Evolutionary conservation across 2,329 filamentous ascomycete genomes (phyloP).

Genomic region (Chlorencoelia australis): DNA sequence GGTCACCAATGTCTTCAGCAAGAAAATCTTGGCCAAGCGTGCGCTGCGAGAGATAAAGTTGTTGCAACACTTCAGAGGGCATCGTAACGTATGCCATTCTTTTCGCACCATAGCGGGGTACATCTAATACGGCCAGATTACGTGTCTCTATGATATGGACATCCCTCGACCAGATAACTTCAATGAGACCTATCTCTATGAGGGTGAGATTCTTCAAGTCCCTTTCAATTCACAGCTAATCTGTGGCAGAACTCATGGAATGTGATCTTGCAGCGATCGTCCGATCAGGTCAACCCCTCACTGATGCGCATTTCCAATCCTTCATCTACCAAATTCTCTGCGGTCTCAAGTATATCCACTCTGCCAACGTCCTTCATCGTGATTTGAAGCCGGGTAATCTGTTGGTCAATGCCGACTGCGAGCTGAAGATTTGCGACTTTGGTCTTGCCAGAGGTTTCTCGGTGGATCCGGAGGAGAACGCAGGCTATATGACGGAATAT

Average conservation of each 20-base stretch:
- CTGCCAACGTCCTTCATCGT: conserved; percentile 91
- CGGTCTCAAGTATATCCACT: conserved; percentile 98
- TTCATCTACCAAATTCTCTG: conserved; percentile 99
- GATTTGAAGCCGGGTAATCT: conserved; percentile 96
- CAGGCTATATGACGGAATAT: conserved; percentile 99
- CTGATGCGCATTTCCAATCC: conserved; percentile 97
- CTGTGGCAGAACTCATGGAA: conserved; percentile 81
- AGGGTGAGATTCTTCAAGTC: conserved; percentile 49
- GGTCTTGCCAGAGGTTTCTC: conserved; percentile 94
- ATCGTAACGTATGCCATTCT: conserved; percentile 59
- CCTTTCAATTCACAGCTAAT: conserved; percentile 12
- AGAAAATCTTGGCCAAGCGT: conserved; percentile 98
- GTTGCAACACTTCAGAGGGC: conserved; percentile 90
- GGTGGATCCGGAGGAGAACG: conserved; percentile 94
- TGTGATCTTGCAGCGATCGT: conserved; percentile 98
- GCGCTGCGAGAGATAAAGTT: conserved; percentile 97
- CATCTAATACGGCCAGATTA: conserved; percentile 60
- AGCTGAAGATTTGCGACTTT: conserved; percentile 99
- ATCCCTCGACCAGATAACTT: conserved; percentile 96
- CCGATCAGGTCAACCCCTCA: conserved; percentile 89
- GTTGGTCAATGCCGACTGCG: conserved; percentile 96
- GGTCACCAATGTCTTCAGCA: conserved; percentile 99
- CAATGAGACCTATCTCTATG: conserved; percentile 98
- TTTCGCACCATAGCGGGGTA: conserved; percentile 2
- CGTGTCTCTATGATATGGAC: conserved; percentile 98